Evolutionary conservation across 352 stramenopile species (phyloP), one percentile per base, ranked within the genome.

Genomic region (Hyaloperonospora arabidopsidis): DNA sequence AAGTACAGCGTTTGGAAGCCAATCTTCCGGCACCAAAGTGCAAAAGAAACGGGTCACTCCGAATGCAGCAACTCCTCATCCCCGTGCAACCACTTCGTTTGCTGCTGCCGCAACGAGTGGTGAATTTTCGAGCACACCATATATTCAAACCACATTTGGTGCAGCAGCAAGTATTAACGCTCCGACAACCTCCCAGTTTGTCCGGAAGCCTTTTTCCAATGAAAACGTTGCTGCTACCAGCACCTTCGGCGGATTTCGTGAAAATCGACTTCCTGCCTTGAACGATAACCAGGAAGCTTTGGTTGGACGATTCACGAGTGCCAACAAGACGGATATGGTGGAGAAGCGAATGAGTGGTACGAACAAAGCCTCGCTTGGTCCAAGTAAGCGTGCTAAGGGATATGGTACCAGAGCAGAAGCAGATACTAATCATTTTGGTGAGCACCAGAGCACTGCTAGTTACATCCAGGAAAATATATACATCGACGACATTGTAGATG

Each of bases 1-100:
- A 38, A 55, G 49, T 11, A 64, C 67, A 19, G 38, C 56, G n/a
- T 79, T 75, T 55, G 67, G 67, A 22, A 58, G n/a, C 18, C 59
- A 68, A 59, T 7, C 59, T 10, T 45, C 52, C 2, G 50, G 49
- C 25, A 45, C 56, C 17, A 47, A 45, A 47, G 58, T 65, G 36
- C 43, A 53, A 17, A 69, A 71, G 53, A 74, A 73, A 19, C 39
- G 55, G n/a, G 54, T 55, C 12, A 52, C 45, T 38, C 51, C 66
- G 11, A 53, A 65, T 34, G 18, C 41, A 6, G 46, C 51, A 18
- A 22, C n/a, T n/a, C n/a, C 14, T 8, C 21, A 45, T 36, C 13
- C 28, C 2, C 47, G 34, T 55, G 56, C 46, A 36, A 55, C 61
- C 15, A 75, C 71, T 21, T 57, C 63, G n/a, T 73, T 75, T 35